phyloP scores from a whole-genome alignment of 2,329 filamentous ascomycete genomes.

The Sporothrix globosa region DNA sequence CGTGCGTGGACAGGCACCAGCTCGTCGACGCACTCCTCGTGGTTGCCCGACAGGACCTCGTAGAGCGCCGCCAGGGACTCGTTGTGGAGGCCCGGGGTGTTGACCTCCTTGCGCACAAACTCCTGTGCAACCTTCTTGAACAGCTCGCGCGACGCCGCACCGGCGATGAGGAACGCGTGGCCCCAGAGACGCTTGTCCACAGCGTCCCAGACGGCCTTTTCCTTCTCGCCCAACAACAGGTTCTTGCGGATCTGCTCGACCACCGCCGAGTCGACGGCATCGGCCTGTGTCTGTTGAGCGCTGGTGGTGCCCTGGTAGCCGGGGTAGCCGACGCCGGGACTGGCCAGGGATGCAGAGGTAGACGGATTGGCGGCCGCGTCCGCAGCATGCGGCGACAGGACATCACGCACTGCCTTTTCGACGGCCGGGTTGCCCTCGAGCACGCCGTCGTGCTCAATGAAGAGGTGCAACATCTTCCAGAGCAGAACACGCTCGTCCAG shows the following conservation, averaged over 20 bases:
- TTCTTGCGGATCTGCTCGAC: constrained; percentile 73
- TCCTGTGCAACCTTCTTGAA: constrained; percentile 95
- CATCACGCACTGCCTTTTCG: constrained; percentile 72
- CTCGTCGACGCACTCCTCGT: constrained; percentile 93
- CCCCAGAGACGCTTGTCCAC: constrained; percentile 95
- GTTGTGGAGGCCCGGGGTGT: constrained; percentile 75
- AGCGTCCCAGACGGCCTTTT: constrained; percentile 90
- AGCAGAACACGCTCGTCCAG: constrained; percentile 78
- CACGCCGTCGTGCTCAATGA: constrained; percentile 84
- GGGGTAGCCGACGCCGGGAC: constrained; percentile 32
- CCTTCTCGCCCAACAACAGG: constrained; percentile 78
- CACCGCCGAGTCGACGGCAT: constrained; percentile 69
- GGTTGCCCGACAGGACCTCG: constrained; percentile 89
- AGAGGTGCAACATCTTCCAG: constrained; percentile 81
- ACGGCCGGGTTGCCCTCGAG: constrained; percentile 73
- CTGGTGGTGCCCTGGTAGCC: constrained; percentile 26
- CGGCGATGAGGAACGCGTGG: constrained; percentile 88
- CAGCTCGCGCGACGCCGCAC: constrained; percentile 74
- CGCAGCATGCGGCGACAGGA: constrained; percentile 54
- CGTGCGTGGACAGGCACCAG: constrained; percentile 90
- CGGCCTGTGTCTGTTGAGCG: constrained; percentile 44
- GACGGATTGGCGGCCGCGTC: neutral
- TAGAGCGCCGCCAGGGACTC: constrained; percentile 91
- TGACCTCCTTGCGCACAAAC: constrained; percentile 93
- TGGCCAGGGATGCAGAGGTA: constrained; percentile 30